Conservation (phyloP, 345 rosid genomes). For the Eutrema heterophyllum region DNA sequence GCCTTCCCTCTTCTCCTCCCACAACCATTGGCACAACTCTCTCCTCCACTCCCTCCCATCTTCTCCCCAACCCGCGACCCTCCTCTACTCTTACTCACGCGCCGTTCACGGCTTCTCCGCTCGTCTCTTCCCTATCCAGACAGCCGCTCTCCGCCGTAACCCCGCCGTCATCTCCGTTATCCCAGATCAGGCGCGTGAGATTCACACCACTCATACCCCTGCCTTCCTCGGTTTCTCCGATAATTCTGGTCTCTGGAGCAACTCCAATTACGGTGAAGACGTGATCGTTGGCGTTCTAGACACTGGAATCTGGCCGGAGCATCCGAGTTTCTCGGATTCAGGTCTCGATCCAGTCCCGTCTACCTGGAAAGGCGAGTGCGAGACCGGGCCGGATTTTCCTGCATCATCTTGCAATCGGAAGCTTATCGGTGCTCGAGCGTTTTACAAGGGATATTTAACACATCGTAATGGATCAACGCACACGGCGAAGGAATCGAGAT, state of each 20-base stretch:
- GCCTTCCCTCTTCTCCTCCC: slow-evolving; percentile 60
- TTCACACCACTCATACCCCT: slow-evolving; percentile 86
- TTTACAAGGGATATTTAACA: slow-evolving; percentile 49
- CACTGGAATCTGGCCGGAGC: slow-evolving; percentile 86
- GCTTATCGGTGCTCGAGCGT: slow-evolving; percentile 80
- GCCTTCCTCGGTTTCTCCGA: slow-evolving; percentile 63
- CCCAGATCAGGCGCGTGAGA: slow-evolving; percentile 59
- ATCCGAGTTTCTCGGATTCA: slow-evolving; percentile 55
- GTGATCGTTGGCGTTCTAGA: slow-evolving; percentile 78
- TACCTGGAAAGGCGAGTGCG: slow-evolving; percentile 68
- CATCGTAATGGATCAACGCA: slow-evolving; percentile 31
- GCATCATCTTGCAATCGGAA: slow-evolving; percentile 65
- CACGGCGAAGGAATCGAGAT: slow-evolving; percentile 45
- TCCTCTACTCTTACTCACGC: slow-evolving; percentile 65
- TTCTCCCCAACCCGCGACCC: slow-evolving; percentile 44
- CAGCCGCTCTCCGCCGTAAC: slow-evolving; percentile 33
- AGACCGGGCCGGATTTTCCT: slow-evolving; percentile 54
- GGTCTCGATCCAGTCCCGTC: slow-evolving; percentile 49
- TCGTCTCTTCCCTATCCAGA: slow-evolving; percentile 50
- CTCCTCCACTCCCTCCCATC: slow-evolving; percentile 55
- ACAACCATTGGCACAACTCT: slow-evolving; percentile 62
- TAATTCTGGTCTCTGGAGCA: slow-evolving; percentile 62
- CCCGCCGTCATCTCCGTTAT: slow-evolving; percentile 60
- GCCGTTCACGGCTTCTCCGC: slow-evolving; percentile 80
- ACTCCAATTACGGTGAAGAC: slow-evolving; percentile 59